phyloP scores from a whole-genome alignment of 2,329 filamentous ascomycete genomes.

The Penicillium oxalicum region DNA sequence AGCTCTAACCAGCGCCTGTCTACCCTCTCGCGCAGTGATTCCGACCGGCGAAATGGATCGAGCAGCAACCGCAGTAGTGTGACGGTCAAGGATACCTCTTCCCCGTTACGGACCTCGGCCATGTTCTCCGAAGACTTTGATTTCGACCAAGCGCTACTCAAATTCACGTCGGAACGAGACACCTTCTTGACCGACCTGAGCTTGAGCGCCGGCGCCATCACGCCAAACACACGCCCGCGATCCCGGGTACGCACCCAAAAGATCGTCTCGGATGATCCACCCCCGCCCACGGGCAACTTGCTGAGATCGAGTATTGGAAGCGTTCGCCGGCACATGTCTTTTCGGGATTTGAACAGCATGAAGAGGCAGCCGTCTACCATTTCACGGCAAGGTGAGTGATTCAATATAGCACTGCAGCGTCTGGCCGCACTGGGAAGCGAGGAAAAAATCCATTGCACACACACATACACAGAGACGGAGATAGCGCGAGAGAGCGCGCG shows the following conservation, averaged over 20 bases:
- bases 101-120: constrained; percentile 31
- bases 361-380: constrained; percentile 74
- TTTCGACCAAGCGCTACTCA: constrained; percentile 86
- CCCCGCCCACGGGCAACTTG: constrained; percentile 34
- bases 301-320: constrained; percentile 66
- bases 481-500: background rate
- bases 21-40: constrained; percentile 45
- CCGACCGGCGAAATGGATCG: constrained; percentile 42
- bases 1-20: constrained; percentile 41
- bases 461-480: no score
- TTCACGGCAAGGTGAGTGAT: constrained; percentile 62
- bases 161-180: constrained; percentile 93
- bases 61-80: constrained; percentile 60
- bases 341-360: constrained; percentile 89
- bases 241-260: constrained; percentile 75
- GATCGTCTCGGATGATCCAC: constrained; percentile 67
- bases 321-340: constrained; percentile 85
- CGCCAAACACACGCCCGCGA: constrained; percentile 61
- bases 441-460: no score
- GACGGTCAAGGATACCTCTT: constrained; percentile 48
- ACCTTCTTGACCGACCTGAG: constrained; percentile 88
- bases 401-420: background rate
- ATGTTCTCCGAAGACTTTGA: constrained; percentile 64
- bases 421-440: no score
- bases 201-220: constrained; percentile 76